A percentile compares a stretch with the other conserved stretches of the same genome.
phyloP scores from a whole-genome alignment of 176 grass and related monocot genomes.

The Themeda triandra region DNA sequence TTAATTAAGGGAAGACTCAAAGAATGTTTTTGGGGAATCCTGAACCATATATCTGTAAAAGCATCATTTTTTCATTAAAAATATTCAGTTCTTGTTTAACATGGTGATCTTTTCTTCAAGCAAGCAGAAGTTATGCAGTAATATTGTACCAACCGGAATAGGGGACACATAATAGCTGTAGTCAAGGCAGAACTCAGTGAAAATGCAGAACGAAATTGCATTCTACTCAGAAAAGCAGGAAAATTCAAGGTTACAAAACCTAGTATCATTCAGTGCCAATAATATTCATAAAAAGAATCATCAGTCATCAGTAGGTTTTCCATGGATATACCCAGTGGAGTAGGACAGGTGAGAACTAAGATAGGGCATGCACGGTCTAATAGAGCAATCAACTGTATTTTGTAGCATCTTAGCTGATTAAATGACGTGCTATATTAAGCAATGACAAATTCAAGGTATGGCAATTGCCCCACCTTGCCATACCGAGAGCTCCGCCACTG shows the following conservation, averaged over 20 bases:
- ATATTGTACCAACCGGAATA: neutral
- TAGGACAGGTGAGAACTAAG: too few species aligned
- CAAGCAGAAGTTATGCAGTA: neutral
- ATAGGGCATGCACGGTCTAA: too few species aligned
- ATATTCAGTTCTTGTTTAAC: neutral
- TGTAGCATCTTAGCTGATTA: too few species aligned
- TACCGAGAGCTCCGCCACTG: too few species aligned
- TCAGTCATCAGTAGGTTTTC: neutral
- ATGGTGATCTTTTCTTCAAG: neutral
- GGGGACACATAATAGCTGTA: neutral
- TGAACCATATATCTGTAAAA: neutral
- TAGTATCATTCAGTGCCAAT: neutral
- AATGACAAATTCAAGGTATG: too few species aligned
- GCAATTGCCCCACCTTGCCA: too few species aligned
- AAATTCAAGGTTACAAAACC: neutral
- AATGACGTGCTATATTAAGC: too few species aligned
- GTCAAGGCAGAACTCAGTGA: neutral
- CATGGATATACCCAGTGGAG: conserved; percentile 32
- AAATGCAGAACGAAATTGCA: neutral
- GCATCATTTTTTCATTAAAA: neutral
- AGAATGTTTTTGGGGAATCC: neutral
- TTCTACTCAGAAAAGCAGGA: neutral
- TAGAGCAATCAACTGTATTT: too few species aligned
- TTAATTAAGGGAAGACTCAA: neutral
- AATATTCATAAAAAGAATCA: conserved; percentile 3